Conservation (phyloP, 345 rosid genomes). For the Eucalyptus pauciflora region DNA sequence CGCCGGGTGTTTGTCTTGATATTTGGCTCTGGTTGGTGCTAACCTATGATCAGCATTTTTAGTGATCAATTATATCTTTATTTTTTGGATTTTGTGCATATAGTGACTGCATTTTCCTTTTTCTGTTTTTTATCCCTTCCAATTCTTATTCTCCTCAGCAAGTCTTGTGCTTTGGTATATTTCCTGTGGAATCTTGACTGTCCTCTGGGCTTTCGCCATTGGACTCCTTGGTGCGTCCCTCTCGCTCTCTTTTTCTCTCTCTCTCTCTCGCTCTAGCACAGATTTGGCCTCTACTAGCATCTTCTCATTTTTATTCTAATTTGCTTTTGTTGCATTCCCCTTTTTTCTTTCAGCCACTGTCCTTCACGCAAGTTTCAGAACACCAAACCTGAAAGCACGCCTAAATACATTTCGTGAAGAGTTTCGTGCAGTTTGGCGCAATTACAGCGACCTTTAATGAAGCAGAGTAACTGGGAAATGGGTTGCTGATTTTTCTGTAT, state of each 20-base stretch:
- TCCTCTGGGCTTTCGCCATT: conserved; percentile 68
- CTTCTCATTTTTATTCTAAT: neutral
- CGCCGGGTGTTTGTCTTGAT: conserved; percentile 84
- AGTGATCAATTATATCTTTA: neutral
- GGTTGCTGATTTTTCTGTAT: neutral
- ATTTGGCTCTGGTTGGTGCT: conserved; percentile 48
- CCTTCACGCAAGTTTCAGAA: conserved; percentile 89
- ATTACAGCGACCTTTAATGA: conserved; percentile 82
- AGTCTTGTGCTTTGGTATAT: conserved; percentile 78
- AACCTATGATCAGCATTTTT: neutral
- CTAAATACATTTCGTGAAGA: conserved; percentile 94
- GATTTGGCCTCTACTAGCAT: neutral
- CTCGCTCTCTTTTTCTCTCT: neutral
- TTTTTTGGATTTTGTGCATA: neutral
- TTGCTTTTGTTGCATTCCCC: neutral
- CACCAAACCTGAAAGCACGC: conserved; percentile 95
- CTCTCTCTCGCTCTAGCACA: neutral
- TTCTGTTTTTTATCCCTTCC: neutral
- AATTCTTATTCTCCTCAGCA: conserved; percentile 8
- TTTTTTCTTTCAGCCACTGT: conserved; percentile 44
- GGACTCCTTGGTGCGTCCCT: conserved; percentile 66
- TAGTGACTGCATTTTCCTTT: neutral
- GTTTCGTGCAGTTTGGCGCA: conserved; percentile 96
- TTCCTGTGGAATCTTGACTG: conserved; percentile 76
- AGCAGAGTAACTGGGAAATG: neutral